Conservation (phyloP, 306 rosid genomes). For the Rosa persica region DNA sequence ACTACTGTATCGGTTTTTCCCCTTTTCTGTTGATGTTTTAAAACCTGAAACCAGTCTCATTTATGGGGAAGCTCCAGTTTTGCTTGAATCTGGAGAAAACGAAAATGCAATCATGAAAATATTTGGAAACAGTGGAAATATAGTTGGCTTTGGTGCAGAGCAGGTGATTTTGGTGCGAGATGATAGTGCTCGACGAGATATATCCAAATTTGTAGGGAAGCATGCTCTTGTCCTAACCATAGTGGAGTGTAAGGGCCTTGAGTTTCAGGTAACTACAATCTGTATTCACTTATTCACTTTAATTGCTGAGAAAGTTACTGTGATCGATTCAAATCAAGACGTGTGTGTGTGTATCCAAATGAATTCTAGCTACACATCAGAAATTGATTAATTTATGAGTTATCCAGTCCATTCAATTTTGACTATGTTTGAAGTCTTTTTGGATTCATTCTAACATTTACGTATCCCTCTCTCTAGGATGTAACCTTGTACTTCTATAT, state of each 20-base stretch:
- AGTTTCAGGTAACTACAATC: constrained; percentile 56
- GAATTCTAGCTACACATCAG: no score
- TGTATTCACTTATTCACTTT: not conserved
- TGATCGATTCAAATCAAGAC: not conserved
- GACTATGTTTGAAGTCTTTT: not conserved
- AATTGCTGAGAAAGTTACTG: not conserved
- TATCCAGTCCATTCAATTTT: not conserved
- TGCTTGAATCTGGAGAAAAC: constrained; percentile 40
- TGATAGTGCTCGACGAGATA: constrained; percentile 39
- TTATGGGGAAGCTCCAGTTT: constrained; percentile 58
- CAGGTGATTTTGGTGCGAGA: constrained; percentile 74
- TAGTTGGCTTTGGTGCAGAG: constrained; percentile 66
- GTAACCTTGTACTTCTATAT: constrained; percentile 13
- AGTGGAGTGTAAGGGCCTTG: constrained; percentile 64
- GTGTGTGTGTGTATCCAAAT: no score
- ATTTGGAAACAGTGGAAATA: constrained; percentile 41
- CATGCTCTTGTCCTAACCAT: constrained; percentile 63
- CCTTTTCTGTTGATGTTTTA: no score
- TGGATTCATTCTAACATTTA: not conserved
- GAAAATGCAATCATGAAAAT: constrained; percentile 44
- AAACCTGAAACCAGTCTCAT: no score
- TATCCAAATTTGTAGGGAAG: constrained; percentile 39
- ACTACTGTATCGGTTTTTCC: constrained; percentile 48
- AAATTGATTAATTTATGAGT: no score
- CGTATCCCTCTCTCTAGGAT: constrained; percentile 42